phyloP scores from a whole-genome alignment of 2,329 filamentous ascomycete species.

The Nectriaceae sp. region DNA sequence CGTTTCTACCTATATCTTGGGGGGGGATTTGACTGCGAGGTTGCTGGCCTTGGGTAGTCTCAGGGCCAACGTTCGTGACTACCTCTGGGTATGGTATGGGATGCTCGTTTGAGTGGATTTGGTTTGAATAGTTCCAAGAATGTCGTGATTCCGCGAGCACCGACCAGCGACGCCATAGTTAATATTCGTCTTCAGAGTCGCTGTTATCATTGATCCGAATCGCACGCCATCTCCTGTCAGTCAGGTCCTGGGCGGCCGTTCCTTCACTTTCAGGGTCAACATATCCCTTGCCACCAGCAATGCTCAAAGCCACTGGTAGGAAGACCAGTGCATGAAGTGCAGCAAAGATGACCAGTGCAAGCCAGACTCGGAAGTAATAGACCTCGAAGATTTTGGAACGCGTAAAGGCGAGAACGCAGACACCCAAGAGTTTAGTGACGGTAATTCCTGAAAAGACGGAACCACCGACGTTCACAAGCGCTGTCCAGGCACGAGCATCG shows the following conservation, averaged over 20 bases:
- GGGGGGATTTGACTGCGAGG: no score
- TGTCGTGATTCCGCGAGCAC: no score
- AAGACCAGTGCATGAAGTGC: slow-evolving; percentile 88
- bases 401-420: slow-evolving; percentile 90
- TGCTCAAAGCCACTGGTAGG: slow-evolving; percentile 83
- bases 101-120: no score
- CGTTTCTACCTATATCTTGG: no score
- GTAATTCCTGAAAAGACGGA: slow-evolving; percentile 97
- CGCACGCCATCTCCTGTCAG: slow-evolving; percentile 75
- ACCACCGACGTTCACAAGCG: slow-evolving; percentile 90
- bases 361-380: slow-evolving; percentile 98
- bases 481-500: slow-evolving; percentile 88
- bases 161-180: slow-evolving; percentile 14
- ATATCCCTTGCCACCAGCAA: slow-evolving; percentile 85
- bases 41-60: no score
- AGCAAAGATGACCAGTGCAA: slow-evolving; percentile 87
- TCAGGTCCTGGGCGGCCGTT: slow-evolving; percentile 86
- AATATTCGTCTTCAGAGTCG: slow-evolving; percentile 71
- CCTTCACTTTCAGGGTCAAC: slow-evolving; percentile 85
- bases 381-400: slow-evolving; percentile 98
- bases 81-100: no score
- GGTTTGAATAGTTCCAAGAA: no score
- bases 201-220: slow-evolving; percentile 74
- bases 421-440: slow-evolving; percentile 90
- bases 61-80: no score